Base-by-base conservation (phyloP, 768 basidiomycete genomes). In the Tremella mesenterica region DNA sequence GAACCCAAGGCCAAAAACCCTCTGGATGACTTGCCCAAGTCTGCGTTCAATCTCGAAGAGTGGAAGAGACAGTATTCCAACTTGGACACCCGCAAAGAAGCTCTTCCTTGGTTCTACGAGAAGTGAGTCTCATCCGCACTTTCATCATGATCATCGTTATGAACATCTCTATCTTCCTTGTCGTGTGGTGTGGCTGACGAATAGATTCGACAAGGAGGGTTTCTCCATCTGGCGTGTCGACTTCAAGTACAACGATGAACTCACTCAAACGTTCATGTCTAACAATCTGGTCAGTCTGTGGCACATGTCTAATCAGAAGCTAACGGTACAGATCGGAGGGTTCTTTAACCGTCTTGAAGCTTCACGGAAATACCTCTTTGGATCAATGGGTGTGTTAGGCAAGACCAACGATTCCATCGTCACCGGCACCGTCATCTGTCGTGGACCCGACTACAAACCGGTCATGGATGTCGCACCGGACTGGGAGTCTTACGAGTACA, bases 61-160 rank as follows among this genome's bases (percentile, higher is more conserved):
- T 95, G 89, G 90, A 96, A 96, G 75, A 84, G 88, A 41, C 85
- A 86, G 39, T 99, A 97, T 79, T 95, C 91, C 67, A 97, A 96
- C 85, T 84, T 85, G 74, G 91, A 96, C n/a, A 96, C 92, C 33
- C 83, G 86, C 50, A 88, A 86, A 31, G 91, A 87, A 58, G 74
- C 89, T 47, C 66, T 99, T 33, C 89, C 95, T 74, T 97, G 93
- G 95, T 85, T 99, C 82, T 92, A 95, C 79, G 73, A 89, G 74
- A 84, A 95, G 88, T 92, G 63, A 52, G 85, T 77, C 44, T 18
- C 44, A 0, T 28, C 9, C 21, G 14, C n/a, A 25, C 13, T 18
- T 38, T 38, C 23, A 36, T 34, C 21, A 29, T 20, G 30, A n/a
- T n/a, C n/a, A n/a, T n/a, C n/a, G n/a, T n/a, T n/a, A n/a, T n/a